Conservation (phyloP, 352 stramenopile species). For the Phytophthora palmivora region DNA sequence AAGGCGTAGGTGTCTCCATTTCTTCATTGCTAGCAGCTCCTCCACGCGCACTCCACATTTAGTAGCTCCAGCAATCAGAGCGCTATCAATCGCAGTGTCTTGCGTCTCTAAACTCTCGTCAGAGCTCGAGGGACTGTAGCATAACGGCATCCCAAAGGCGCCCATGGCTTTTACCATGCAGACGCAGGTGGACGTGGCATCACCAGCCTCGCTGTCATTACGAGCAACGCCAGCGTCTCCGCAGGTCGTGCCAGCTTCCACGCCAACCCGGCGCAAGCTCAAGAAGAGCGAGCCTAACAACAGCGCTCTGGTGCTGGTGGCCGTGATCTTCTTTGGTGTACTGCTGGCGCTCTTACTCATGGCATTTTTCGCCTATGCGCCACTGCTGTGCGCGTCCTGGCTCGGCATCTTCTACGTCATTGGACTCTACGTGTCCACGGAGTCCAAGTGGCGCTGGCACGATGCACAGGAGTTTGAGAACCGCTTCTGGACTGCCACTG, state of each 20-base stretch:
- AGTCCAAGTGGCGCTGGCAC: constrained; percentile 88
- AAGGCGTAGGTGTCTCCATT: constrained; percentile 7
- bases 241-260: constrained; percentile 13
- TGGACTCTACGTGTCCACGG: constrained; percentile 80
- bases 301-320: constrained; percentile 76
- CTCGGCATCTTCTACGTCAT: constrained; percentile 87
- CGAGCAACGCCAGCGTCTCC: constrained; percentile 25
- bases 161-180: constrained; percentile 45
- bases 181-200: constrained; percentile 28
- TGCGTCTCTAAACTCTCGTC: neutral
- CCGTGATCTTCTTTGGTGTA: constrained; percentile 71
- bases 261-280: constrained; percentile 6
- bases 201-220: constrained; percentile 24
- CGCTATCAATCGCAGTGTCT: neutral
- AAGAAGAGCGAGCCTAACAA: constrained; percentile 50
- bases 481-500: constrained; percentile 96
- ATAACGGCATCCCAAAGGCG: constrained; percentile 8
- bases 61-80: neutral
- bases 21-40: neutral
- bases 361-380: constrained; percentile 85
- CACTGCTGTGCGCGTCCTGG: constrained; percentile 81
- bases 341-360: constrained; percentile 72
- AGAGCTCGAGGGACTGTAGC: neutral
- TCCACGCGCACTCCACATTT: neutral
- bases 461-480: constrained; percentile 97